A percentile compares a stretch with the other conserved stretches of the same genome.
These are phyloP conservation scores for Volvox africanus DNA, from an alignment of 139 green algal species.

Conservation along the genomic window DNA sequence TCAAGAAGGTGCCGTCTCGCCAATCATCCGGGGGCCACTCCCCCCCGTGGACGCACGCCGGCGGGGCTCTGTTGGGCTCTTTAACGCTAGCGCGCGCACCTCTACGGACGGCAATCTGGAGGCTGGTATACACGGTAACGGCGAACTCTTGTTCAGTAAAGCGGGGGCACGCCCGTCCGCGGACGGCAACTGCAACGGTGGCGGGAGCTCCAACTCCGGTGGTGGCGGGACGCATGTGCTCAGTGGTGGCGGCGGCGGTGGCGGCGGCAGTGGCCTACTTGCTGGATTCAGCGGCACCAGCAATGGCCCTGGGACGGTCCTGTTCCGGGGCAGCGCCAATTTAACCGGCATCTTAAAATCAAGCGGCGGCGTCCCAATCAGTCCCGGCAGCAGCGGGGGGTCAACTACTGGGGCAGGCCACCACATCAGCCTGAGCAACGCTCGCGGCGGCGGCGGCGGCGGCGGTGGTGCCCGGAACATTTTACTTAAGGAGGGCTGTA, in stretches of 20 bases:
- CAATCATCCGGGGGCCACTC: not conserved
- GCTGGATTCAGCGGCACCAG: not conserved
- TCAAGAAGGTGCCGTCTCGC: not conserved
- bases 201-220: not conserved
- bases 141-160: not conserved
- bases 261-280: not conserved
- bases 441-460: not conserved
- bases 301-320: not conserved
- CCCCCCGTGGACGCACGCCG: conserved; percentile 4
- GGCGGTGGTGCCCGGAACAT: conserved; percentile 3
- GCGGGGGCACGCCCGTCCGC: not conserved
- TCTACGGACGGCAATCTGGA: conserved; percentile 14
- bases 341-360: conserved; percentile 14
- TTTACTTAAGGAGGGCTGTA: conserved; percentile 4
- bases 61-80: not conserved
- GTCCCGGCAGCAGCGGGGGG: not conserved
- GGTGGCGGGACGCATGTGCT: not conserved
- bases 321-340: not conserved
- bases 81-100: not conserved
- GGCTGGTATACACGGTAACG: not conserved
- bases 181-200: not conserved
- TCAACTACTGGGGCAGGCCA: not conserved
- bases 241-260: not conserved
- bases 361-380: not conserved
- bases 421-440: not conserved